A percentile compares a stretch with the other conserved stretches of the same genome.
Conservation (phyloP, 139 green algal genomes). For the Gonium pectorale region DNA sequence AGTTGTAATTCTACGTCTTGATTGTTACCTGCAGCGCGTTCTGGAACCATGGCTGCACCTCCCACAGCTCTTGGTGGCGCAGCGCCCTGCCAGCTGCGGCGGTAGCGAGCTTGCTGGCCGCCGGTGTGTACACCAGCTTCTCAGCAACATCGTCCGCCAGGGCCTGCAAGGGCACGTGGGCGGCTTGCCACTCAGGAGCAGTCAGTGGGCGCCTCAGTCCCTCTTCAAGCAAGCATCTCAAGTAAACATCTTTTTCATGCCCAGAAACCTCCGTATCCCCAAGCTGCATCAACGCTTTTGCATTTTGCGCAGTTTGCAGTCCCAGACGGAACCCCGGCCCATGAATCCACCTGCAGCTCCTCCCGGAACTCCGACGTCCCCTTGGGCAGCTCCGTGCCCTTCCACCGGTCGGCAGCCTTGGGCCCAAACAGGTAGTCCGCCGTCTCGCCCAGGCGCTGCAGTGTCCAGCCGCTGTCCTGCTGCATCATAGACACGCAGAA, state of each 20-base stretch:
- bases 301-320: too few relatives aligned
- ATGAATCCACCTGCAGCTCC: slow-evolving; percentile 24
- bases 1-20: too few relatives aligned
- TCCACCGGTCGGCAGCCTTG: neutral
- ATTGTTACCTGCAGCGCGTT: too few relatives aligned
- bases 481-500: neutral
- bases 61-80: slow-evolving; percentile 18
- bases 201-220: too few relatives aligned
- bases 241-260: too few relatives aligned
- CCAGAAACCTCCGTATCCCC: too few relatives aligned
- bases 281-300: too few relatives aligned
- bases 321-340: too few relatives aligned
- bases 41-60: slow-evolving; percentile 19
- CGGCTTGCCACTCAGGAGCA: too few relatives aligned
- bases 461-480: neutral
- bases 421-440: slow-evolving; percentile 26
- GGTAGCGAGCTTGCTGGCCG: neutral
- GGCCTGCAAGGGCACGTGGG: too few relatives aligned
- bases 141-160: neutral
- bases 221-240: too few relatives aligned
- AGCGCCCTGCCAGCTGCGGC: neutral
- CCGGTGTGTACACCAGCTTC: too few relatives aligned
- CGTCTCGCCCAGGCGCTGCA: slow-evolving; percentile 5
- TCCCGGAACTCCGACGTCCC: neutral
- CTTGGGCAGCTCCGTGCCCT: neutral